Evolutionary conservation across 176 grass and related monocot species (phyloP), one percentile per base, ranked within the genome.

Genomic region (Dactylis glomerata): DNA sequence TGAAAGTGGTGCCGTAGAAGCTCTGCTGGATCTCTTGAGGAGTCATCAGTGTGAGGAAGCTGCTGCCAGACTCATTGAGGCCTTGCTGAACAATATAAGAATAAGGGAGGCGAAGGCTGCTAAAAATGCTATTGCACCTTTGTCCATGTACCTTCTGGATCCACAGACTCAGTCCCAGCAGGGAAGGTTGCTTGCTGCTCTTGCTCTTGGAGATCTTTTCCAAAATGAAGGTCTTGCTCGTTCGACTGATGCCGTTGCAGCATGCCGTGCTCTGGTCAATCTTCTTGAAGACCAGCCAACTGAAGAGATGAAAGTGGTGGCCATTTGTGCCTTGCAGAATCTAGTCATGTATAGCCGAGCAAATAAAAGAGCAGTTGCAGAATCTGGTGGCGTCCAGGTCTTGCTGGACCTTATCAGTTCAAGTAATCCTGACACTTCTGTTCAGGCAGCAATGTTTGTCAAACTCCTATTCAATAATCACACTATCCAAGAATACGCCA

Each of bases 241-340:
- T 85, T 94, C 88, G 62, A 84, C 91, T 64, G 97, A 99, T 94
- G 90, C 97, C 45, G 97, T 99, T 64, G 91, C 91, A 56, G 97
- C 97, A 76, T 99, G 97, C 79, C 93, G 97, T 12, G 97, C 97
- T 84, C 86, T 99, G 56, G 94, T 99, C 55, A 99, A 99, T 72
- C 97, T 99, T 86, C 93, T 99, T 19, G 97, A 99, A 94, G 97
- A 99, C 62, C 94, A 99, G 57, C 97, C 97, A 84, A 99, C 97
- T 62, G 97, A 99, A 90, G 97, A 99, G 82, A 99, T 99, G 97
- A 99, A 99, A 85, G 97, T 99, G 64, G 97, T 99, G 83, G 97
- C 97, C 69, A 94, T 99, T 79, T 99, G 97, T 86, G 92, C 97
- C 46, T 77, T 99, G 31, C 97, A 99, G 79, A 99, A 99, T 89